Base-by-base conservation (phyloP, 2,329 filamentous ascomycete genomes). In the Chaetomium globosum region DNA sequence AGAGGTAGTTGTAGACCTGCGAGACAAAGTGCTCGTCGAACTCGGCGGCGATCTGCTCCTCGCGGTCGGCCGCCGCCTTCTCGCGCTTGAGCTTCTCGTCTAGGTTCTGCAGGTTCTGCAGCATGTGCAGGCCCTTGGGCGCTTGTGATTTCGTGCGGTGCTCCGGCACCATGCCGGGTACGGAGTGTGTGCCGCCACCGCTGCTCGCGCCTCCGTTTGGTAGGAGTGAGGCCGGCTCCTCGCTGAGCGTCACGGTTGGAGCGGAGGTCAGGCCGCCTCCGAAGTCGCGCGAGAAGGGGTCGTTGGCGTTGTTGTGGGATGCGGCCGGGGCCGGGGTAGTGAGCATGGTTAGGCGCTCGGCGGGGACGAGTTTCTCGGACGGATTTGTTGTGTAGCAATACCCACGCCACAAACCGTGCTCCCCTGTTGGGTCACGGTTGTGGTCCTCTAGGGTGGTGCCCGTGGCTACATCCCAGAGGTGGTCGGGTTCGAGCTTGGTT, bases 1-100 rank as follows among this genome's bases (percentile, higher is more conserved):
- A 96, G 19, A 98, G 83, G 77, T 98, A 98, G 77, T 98, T 97
- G 83, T 96, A 98, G 8, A 98, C 93, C 77, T 98, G 94, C 0
- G 93, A 97, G 63, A 97, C 87, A 75, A 97, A 97, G 3, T 82
- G 82, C 75, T 97, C 92, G 67, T 89, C 83, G 73, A 95, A 96
- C 76, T 97, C 93, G 60, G 78, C 77, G 4, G 79, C 74, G 66
- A 87, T 85, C 71, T 82, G 82, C 59, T 84, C 82, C 68, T 85
- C 79, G 1, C 77, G 77, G 70, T 86, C 83, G 19, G 79, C 80
- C 13, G 78, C 77, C 6, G 76, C 80, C 73, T 83, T 83, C 69
- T 84, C 82, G 64, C 79, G 77, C 65, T 77, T 78, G 19, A 85
- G 74, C 21, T 80, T 79, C 68, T 85, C 82, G 61, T 85, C 81